Percentiles rank a stretch among this genome's conserved stretches.
Evolutionary conservation across 2,329 filamentous ascomycete species (phyloP).

Genomic region (Diatrype stigma): DNA sequence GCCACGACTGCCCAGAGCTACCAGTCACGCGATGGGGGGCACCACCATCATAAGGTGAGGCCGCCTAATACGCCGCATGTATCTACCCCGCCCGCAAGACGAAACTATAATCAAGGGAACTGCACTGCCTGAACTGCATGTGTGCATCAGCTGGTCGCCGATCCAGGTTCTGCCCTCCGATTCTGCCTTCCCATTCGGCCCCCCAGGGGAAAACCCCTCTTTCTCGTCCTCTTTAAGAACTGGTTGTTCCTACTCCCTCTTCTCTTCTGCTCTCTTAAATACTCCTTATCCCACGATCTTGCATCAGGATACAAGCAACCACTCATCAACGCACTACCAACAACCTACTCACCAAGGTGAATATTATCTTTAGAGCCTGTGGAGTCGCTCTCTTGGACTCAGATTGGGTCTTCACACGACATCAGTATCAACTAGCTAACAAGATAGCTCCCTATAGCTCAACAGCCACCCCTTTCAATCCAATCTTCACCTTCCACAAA

Average conservation of each 20-base stretch:
- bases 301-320: neutral
- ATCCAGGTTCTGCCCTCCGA: constrained; percentile 5
- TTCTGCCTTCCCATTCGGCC: neutral
- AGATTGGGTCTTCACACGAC: too few relatives aligned
- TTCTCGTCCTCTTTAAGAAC: constrained; percentile 13
- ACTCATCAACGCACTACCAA: neutral
- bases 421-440: constrained; percentile 1
- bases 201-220: constrained; percentile 8
- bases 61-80: neutral
- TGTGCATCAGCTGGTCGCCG: constrained; percentile 26
- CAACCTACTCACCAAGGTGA: neutral
- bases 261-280: constrained; percentile 6
- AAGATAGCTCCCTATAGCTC: neutral
- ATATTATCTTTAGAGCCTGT: neutral
- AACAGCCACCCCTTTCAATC: constrained; percentile 3
- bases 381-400: too few relatives aligned
- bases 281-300: constrained; percentile 14
- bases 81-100: constrained; percentile 15
- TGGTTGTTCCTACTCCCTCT: constrained; percentile 17
- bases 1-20: too few relatives aligned
- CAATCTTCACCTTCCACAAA: constrained; percentile 1
- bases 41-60: constrained; percentile 12
- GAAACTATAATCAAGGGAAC: constrained; percentile 9
- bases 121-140: too few relatives aligned
- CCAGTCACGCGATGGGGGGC: constrained; percentile 25